Evolutionary conservation across 352 stramenopile genomes (phyloP), one percentile per base, ranked within the genome.

Genomic region (Halophytophthora polymorphica): DNA sequence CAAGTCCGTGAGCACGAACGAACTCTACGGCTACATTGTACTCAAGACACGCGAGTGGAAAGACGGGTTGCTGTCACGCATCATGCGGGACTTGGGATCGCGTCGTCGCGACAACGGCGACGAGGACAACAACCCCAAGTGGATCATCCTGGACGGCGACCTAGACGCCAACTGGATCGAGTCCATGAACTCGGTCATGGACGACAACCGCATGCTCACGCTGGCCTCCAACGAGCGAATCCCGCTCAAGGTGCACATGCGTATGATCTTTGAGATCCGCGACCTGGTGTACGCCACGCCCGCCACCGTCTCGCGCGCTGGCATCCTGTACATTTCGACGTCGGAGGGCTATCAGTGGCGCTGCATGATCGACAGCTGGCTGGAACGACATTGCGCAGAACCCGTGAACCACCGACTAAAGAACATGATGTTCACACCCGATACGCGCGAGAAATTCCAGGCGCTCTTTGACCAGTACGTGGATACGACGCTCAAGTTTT

Each of bases 81-180:
- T 98, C 45, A 98, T 98, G 96, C 84, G 96, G 18, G 89, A 98
- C 56, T 59, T 98, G 19, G 93, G 88, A 13, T 95, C 93, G 6
- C 83, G 94, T 13, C 83, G 88, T 3, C 83, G 96, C 36, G 83
- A 94, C 34, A 94, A 92, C 40, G 83, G 83, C 5, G 83, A 94
- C 39, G 83, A 94, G 58, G 83, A 94, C 49, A 88, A 88, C 52
- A 97, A 97, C 19, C 90, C 91, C 13, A 98, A 98, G 62, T 98
- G 96, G 96, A 98, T 98, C 48, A 88, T 98, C 54, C 70, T 98
- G 5, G 96, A 98, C 51, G 96, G 96, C 41, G 96, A 98, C 70
- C 61, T 98, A 2, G 95, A 98, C 69, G 93, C 96, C n/a, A 98
- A 98, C 67, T 98, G 95, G 95, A 98, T 98, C 53, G 95, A 98